Evolutionary conservation across 192 early-diverging fungal genomes (phyloP).

Genomic region (Backusella mclennaniae): DNA sequence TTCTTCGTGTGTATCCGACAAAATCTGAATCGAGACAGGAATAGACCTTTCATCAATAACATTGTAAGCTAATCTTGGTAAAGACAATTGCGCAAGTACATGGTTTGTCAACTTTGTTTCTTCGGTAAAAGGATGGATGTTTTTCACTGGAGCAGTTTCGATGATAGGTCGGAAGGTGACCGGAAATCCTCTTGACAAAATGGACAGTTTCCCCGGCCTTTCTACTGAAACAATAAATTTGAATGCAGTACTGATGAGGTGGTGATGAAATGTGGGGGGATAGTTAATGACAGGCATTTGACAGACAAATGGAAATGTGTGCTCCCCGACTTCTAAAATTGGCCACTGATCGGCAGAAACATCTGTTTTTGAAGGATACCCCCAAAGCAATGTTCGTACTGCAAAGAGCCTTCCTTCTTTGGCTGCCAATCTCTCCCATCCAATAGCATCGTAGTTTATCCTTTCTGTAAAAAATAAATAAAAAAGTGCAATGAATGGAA

Average conservation of each 20-base stretch:
- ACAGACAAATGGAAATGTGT: conserved; percentile 5
- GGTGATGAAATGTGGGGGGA: conserved; percentile 6
- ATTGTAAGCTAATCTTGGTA: conserved; percentile 10
- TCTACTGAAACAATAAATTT: not conserved
- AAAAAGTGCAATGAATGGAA: not conserved
- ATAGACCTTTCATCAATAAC: not conserved
- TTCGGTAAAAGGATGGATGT: not conserved
- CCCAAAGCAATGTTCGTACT: not conserved
- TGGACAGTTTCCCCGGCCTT: not conserved
- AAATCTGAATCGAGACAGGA: not conserved
- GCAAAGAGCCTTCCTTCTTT: not conserved
- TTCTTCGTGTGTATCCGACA: not conserved
- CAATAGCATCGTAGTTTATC: conserved; percentile 12
- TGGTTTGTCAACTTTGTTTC: not conserved
- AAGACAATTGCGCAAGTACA: not conserved
- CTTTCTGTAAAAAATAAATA: conserved; percentile 1
- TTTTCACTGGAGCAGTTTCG: not conserved
- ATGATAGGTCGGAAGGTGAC: conserved; percentile 2
- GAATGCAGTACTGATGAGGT: not conserved
- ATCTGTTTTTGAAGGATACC: not conserved
- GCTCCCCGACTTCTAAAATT: conserved; percentile 1
- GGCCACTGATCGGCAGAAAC: not conserved
- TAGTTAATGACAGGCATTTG: conserved; percentile 9
- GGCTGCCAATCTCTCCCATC: not conserved
- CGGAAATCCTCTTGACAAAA: not conserved